A percentile compares a stretch with the other conserved stretches of the same genome.
Conservation (phyloP, 352 stramenopile species). For the Globisporangium emineosum region DNA sequence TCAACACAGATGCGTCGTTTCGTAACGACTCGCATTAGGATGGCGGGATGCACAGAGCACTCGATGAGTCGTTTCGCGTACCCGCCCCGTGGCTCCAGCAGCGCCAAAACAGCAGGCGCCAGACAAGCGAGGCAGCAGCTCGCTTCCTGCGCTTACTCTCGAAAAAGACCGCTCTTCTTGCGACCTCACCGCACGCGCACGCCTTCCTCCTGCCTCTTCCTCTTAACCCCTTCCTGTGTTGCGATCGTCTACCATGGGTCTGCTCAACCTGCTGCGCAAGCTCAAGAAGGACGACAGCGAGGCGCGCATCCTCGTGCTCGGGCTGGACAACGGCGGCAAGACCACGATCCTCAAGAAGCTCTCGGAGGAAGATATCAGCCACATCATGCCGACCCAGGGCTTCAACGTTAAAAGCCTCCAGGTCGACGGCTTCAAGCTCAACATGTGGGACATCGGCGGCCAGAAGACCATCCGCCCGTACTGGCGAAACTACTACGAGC, state of each 20-base stretch:
- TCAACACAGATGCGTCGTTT: constrained; percentile 24
- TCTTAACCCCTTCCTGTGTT: constrained; percentile 1
- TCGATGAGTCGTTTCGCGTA: not conserved
- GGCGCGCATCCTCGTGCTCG: constrained; percentile 92
- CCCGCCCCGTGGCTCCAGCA: not conserved
- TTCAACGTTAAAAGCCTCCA: constrained; percentile 98
- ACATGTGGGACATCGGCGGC: constrained; percentile 98
- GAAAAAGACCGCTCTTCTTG: constrained; percentile 30
- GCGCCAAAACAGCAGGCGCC: not conserved
- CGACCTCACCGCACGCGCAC: constrained; percentile 3
- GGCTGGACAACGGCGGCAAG: constrained; percentile 96
- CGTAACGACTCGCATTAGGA: constrained; percentile 20
- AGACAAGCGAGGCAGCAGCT: not conserved
- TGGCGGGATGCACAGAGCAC: no score
- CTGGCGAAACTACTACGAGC: constrained; percentile 99
- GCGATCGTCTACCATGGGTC: constrained; percentile 64
- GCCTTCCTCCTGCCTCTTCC: not conserved
- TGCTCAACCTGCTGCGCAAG: constrained; percentile 94
- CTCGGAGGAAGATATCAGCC: constrained; percentile 92
- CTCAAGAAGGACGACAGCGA: constrained; percentile 95
- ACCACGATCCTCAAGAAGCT: constrained; percentile 97
- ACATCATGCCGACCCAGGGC: constrained; percentile 93
- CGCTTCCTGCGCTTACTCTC: constrained; percentile 30
- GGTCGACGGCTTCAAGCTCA: constrained; percentile 96
- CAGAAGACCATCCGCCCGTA: constrained; percentile 99